Evolutionary conservation across 202 grass and related monocot genomes (phyloP), one percentile per base, ranked within the genome.

Genomic region (Musa balbisiana): DNA sequence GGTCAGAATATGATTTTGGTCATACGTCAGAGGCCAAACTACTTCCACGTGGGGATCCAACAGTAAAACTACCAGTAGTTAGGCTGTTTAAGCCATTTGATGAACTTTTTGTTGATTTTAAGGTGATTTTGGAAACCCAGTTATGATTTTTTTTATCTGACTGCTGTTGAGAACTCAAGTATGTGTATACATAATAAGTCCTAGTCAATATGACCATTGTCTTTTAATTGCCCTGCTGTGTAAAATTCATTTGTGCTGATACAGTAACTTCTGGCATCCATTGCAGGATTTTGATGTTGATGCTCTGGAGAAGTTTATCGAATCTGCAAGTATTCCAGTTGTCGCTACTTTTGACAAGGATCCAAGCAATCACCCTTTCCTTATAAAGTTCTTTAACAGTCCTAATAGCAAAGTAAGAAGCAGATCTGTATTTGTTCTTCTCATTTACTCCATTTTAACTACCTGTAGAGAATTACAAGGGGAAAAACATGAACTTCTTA

Each of bases 81-180:
- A 84, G 87, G 52, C 84, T 98, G 52, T 93, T 98, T 79, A 98
- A 98, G 67, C 91, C 95, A 55, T 99, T 99, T 8, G 95, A 99
- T 54, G 95, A 99, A 69, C 85, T 94, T n/a, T 92, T 92, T 82
- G 91, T 77, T 5, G 91, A 99, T 88, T 94, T 79, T 3, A 73
- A 82, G 80, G 91, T 98, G 83, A 21, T 33, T 80, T 70, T 67
- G 10, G 53, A 79, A 74, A 66, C 17, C 51, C 20, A 58, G 72
- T 8, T 53, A 10, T 43, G 33, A 29, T 56, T 11, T 58, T 55
- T n/a, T 27, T 29, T 11, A 2, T 27, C 27, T 11, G 2, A 6
- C n/a, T 70, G 6, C 49, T 70, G 9, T 50, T 12, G 10, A n/a
- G 67, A 50, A 59, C 3, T 59, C 12, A 13, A 13, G 15, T 59